phyloP scores from a whole-genome alignment of 306 rosid species.

The Vigna reflexopilosa region DNA sequence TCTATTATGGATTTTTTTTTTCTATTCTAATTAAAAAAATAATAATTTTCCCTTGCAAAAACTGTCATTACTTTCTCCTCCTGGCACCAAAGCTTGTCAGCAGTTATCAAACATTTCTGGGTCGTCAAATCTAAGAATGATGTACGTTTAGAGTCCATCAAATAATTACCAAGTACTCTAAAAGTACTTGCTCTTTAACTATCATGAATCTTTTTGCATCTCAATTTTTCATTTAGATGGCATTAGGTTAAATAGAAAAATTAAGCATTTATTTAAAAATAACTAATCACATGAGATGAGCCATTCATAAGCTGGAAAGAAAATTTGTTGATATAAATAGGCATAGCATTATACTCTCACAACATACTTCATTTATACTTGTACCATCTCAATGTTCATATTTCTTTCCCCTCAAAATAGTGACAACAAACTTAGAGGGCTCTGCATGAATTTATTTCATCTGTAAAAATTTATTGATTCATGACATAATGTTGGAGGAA shows the following conservation, averaged over 20 bases:
- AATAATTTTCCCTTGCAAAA: no score
- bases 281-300: background rate
- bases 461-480: slow-evolving; percentile 15
- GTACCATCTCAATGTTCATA: background rate
- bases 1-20: no score
- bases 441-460: background rate
- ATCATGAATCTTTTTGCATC: background rate
- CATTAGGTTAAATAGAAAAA: background rate
- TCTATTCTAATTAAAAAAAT: no score
- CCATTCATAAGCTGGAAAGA: background rate
- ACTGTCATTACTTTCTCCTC: no score
- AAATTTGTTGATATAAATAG: background rate
- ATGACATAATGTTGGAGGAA: slow-evolving; percentile 2
- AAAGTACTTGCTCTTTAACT: no score
- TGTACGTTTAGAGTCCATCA: background rate
- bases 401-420: background rate
- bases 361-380: background rate
- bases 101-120: no score
- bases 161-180: background rate
- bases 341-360: background rate
- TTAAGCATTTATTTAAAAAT: background rate
- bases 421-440: background rate
- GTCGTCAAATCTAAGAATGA: no score
- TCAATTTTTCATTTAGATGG: background rate
- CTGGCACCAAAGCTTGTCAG: no score